Percentiles rank a stretch among this genome's conserved stretches.
phyloP scores from a whole-genome alignment of 2,329 filamentous ascomycete genomes.

The Trichothecium roseum region DNA sequence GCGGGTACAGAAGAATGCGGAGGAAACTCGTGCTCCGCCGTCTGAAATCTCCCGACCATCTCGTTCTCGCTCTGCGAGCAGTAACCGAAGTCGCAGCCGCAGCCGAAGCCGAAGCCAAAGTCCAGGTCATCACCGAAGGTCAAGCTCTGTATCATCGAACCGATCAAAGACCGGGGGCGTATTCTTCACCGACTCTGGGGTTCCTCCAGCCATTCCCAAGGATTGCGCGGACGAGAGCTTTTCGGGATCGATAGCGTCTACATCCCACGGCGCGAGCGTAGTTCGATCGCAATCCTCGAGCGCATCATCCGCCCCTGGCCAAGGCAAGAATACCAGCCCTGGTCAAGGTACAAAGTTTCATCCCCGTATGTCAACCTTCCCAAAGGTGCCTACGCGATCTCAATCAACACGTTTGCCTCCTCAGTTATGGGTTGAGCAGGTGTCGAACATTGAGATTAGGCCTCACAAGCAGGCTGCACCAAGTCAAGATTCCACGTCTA shows the following conservation, averaged over 20 bases:
- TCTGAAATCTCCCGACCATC: too few species aligned
- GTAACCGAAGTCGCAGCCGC: too few species aligned
- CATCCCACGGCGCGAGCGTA: too few species aligned
- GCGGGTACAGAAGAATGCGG: too few species aligned
- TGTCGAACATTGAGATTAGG: too few species aligned
- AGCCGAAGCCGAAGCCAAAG: not conserved
- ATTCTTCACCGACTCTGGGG: constrained; percentile 7
- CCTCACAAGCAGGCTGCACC: too few species aligned
- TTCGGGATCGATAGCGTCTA: constrained; percentile 1
- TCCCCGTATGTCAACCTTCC: constrained; percentile 1
- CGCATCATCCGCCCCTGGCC: not conserved
- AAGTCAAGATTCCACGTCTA: too few species aligned
- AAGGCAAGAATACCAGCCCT: not conserved
- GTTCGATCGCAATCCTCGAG: not conserved
- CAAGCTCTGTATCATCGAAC: not conserved
- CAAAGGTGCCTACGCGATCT: constrained; percentile 1
- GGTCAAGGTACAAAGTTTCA: not conserved
- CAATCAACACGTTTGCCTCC: not conserved
- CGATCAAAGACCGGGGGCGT: not conserved
- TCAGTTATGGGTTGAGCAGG: constrained; percentile 6
- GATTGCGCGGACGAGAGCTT: not conserved
- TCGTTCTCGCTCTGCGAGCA: too few species aligned
- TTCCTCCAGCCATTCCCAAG: constrained; percentile 5
- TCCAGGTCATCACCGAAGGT: not conserved
- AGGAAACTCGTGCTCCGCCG: too few species aligned